Conservation (phyloP, 75 land plant genomes). For the Isoetes taiwanensis region DNA sequence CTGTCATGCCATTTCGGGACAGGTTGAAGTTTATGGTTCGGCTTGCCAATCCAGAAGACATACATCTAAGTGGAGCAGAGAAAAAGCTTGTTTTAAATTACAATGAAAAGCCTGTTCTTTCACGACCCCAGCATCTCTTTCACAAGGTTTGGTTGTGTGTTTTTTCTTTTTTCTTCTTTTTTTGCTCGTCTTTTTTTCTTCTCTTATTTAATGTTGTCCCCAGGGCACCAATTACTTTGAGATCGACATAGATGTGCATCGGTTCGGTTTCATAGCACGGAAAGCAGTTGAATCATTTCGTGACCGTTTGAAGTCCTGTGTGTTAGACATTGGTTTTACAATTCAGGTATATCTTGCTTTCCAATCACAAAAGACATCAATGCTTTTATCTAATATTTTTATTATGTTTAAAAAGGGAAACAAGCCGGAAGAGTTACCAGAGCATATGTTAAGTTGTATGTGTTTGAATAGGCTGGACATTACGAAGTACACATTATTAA, state of each 20-base stretch:
- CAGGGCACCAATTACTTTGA: slow-evolving; percentile 77
- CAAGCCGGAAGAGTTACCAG: slow-evolving; percentile 63
- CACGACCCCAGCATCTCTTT: slow-evolving; percentile 80
- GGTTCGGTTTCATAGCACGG: slow-evolving; percentile 76
- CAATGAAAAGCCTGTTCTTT: slow-evolving; percentile 83
- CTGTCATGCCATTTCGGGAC: slow-evolving; percentile 54
- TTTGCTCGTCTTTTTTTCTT: neutral
- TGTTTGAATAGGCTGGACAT: slow-evolving; percentile 52
- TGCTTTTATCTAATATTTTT: neutral
- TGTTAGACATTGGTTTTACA: slow-evolving; percentile 68
- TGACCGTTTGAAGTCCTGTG: slow-evolving; percentile 48
- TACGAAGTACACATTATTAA: slow-evolving; percentile 23
- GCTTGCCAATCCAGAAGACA: slow-evolving; percentile 65
- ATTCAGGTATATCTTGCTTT: slow-evolving; percentile 45
- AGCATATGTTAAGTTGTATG: slow-evolving; percentile 54
- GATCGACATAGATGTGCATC: slow-evolving; percentile 77
- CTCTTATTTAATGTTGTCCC: neutral
- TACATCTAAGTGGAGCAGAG: slow-evolving; percentile 54
- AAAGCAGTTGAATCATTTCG: slow-evolving; percentile 78
- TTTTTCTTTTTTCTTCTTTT: neutral
- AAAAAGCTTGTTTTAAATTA: slow-evolving; percentile 52
- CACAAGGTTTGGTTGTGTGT: slow-evolving; percentile 35
- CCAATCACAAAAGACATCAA: neutral
- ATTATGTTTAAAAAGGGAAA: slow-evolving; percentile 36
- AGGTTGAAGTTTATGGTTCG: slow-evolving; percentile 65